Conservation (phyloP, 2,329 filamentous ascomycete species). For the Dactylellina leptospora region DNA sequence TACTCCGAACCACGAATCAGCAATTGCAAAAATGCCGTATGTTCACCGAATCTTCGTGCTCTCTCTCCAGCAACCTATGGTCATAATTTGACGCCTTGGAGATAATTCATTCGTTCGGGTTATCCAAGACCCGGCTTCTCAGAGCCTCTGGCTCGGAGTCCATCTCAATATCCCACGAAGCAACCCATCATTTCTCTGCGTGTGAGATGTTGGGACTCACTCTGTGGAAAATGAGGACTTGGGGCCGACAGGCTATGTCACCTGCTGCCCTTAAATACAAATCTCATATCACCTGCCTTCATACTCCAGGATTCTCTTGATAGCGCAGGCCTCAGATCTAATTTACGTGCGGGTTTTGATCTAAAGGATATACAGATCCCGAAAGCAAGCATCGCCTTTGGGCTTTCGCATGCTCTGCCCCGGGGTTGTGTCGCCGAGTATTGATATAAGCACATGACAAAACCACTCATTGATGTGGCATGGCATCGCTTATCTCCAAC, state of each 20-base stretch:
- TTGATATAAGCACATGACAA: too few relatives aligned
- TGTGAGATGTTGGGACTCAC: neutral
- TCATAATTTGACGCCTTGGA: too few relatives aligned
- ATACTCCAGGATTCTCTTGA: neutral
- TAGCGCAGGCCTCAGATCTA: neutral
- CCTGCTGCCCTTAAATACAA: constrained; percentile 35
- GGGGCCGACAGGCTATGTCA: constrained; percentile 4
- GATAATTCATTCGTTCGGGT: neutral
- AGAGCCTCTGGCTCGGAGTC: constrained; percentile 1
- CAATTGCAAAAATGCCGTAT: constrained; percentile 53
- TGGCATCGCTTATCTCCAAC: neutral
- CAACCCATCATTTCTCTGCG: neutral
- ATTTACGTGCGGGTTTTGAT: constrained; percentile 11
- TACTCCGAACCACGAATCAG: too few relatives aligned
- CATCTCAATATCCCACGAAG: constrained; percentile 10
- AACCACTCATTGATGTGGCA: too few relatives aligned
- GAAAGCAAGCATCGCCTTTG: neutral
- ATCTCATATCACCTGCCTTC: constrained; percentile 21
- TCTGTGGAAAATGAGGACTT: constrained; percentile 3
- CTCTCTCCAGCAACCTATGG: neutral
- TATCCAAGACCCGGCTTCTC: too few relatives aligned
- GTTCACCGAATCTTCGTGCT: constrained; percentile 4
- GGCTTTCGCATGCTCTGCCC: neutral
- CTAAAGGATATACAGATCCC: constrained; percentile 5
- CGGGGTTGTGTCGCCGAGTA: constrained; percentile 38